Conservation (phyloP, 225 moss, liverwort and hornwort genomes). For the Marchantia polymorpha region DNA sequence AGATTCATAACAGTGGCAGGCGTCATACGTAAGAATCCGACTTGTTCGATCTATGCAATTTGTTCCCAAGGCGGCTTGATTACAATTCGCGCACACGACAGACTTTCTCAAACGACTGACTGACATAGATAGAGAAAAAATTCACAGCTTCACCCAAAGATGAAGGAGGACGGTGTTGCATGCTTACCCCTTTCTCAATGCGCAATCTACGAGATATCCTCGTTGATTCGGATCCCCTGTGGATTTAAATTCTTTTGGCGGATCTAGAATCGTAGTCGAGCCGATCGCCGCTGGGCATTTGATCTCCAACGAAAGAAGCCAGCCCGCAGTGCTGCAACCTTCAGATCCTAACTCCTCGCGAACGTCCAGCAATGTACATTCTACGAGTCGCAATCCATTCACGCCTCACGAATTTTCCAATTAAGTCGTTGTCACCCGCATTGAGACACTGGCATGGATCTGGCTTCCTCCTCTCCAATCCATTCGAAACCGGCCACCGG, state of each 20-base stretch:
- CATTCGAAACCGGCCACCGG: not conserved
- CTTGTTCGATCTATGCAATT: too few relatives aligned
- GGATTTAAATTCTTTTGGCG: not conserved
- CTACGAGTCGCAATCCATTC: not conserved
- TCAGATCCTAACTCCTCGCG: slow-evolving; percentile 2
- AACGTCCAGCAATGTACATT: not conserved
- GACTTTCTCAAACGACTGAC: too few relatives aligned
- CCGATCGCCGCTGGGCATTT: not conserved
- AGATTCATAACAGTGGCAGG: too few relatives aligned
- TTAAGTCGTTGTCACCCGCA: not conserved
- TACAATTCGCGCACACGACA: too few relatives aligned
- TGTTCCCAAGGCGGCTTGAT: too few relatives aligned
- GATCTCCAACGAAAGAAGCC: not conserved
- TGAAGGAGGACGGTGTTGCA: not conserved
- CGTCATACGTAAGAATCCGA: too few relatives aligned
- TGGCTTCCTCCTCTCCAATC: not conserved
- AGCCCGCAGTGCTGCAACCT: not conserved
- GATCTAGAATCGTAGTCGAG: not conserved
- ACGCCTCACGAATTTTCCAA: not conserved
- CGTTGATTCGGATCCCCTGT: not conserved
- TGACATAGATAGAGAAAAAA: not conserved
- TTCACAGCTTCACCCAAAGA: not conserved
- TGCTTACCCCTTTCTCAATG: not conserved
- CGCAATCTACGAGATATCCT: too few relatives aligned
- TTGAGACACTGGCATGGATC: not conserved